Evolutionary conservation across 2,329 filamentous ascomycete genomes (phyloP).

Genomic region (Epichloe festucae): DNA sequence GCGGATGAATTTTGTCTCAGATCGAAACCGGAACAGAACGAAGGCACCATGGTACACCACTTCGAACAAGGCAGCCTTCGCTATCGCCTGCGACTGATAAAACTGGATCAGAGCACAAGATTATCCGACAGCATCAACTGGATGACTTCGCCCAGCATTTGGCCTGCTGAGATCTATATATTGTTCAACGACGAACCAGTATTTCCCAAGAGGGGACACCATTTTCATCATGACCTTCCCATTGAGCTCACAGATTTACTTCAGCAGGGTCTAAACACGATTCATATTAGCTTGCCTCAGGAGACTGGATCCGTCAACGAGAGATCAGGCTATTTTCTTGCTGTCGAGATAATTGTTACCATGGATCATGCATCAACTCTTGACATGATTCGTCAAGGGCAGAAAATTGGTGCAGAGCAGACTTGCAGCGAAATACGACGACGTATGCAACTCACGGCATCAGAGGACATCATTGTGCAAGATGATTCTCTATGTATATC

Average conservation of each 20-base stretch:
- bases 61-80: constrained; percentile 29
- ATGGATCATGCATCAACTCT: constrained; percentile 32
- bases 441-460: constrained; percentile 23
- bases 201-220: constrained; percentile 49
- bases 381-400: constrained; percentile 22
- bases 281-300: constrained; percentile 37
- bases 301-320: constrained; percentile 14
- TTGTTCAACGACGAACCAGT: constrained; percentile 50
- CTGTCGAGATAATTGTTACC: constrained; percentile 56
- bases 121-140: constrained; percentile 32
- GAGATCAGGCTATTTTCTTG: constrained; percentile 39
- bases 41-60: background rate
- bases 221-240: constrained; percentile 64
- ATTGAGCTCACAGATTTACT: constrained; percentile 58
- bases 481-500: constrained; percentile 43
- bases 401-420: constrained; percentile 28
- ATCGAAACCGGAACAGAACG: constrained; percentile 18
- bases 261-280: constrained; percentile 43
- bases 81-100: constrained; percentile 58
- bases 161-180: constrained; percentile 60
- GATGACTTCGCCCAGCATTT: constrained; percentile 49
- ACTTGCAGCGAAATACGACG: constrained; percentile 45
- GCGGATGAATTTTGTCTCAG: constrained; percentile 17
- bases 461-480: constrained; percentile 49
- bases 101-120: constrained; percentile 22